A percentile compares a stretch with the other conserved stretches of the same genome.
These are phyloP conservation scores for Cercospora berteroae DNA, from an alignment of 2,329 filamentous ascomycete species.

Conservation along the genomic window DNA sequence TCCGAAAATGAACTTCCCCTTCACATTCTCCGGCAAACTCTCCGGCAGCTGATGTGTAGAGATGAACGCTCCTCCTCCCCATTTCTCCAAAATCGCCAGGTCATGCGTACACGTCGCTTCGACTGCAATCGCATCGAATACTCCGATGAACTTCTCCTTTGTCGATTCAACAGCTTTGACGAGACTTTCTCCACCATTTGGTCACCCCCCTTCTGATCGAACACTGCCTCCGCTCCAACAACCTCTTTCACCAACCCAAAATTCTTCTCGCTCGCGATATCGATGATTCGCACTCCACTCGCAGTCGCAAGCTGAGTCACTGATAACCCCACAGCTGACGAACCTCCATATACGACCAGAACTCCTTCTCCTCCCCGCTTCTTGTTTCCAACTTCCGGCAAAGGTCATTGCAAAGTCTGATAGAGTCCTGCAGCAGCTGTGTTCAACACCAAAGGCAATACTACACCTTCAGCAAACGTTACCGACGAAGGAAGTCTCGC, in stretches of 20 bases:
- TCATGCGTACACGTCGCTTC: slow-evolving; percentile 6
- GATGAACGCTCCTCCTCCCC: slow-evolving; percentile 7
- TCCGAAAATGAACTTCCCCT: slow-evolving; percentile 3
- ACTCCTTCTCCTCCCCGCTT: not conserved
- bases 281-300: slow-evolving; percentile 20
- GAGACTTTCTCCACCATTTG: slow-evolving; percentile 40
- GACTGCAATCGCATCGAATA: slow-evolving; percentile 12
- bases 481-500: slow-evolving; percentile 39
- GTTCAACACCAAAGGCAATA: slow-evolving; percentile 29
- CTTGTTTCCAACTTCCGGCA: not conserved
- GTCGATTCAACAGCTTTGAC: slow-evolving; percentile 13
- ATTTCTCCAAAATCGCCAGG: slow-evolving; percentile 7
- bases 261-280: slow-evolving; percentile 34
- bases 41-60: slow-evolving; percentile 8
- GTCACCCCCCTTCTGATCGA: slow-evolving; percentile 35
- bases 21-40: not conserved
- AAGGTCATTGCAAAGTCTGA: not conserved
- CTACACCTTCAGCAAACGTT: slow-evolving; percentile 39
- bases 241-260: slow-evolving; percentile 26
- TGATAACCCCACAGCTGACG: not conserved
- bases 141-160: not conserved
- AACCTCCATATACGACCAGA: not conserved
- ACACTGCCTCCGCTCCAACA: slow-evolving; percentile 31
- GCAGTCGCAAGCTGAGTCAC: not conserved
- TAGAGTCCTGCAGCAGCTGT: slow-evolving; percentile 10